phyloP scores from a whole-genome alignment of 1,284 basidiomycete species.

The Polyporus tsugae region DNA sequence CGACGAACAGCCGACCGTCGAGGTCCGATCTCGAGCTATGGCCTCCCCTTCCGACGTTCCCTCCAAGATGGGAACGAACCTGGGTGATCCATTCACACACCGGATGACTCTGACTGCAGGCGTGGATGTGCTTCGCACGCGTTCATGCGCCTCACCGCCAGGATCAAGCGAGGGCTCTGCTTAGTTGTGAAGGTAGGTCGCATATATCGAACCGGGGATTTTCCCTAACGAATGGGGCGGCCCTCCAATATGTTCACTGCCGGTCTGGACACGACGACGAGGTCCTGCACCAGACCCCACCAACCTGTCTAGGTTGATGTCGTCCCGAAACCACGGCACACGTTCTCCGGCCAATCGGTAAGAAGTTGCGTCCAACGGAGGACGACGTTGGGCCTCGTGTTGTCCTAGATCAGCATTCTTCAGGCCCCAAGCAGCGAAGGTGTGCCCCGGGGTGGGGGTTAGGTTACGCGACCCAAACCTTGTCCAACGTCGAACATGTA shows the following conservation, averaged over 20 bases:
- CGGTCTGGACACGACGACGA: neutral
- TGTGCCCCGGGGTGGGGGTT: neutral
- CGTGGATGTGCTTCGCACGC: constrained; percentile 1
- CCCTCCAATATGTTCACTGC: neutral
- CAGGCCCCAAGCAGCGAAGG: neutral
- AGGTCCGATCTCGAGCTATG: constrained; percentile 3
- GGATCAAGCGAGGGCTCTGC: neutral
- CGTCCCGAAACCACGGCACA: neutral
- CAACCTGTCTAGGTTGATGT: neutral
- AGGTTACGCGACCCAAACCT: neutral
- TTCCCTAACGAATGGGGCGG: neutral
- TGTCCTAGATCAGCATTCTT: neutral
- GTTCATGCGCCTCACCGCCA: neutral
- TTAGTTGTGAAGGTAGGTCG: neutral
- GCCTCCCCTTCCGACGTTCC: neutral
- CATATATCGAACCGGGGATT: neutral
- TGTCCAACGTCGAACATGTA: neutral
- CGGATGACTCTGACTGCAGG: neutral
- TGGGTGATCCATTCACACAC: neutral
- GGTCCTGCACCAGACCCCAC: neutral
- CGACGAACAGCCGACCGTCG: neutral
- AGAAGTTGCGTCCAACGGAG: neutral
- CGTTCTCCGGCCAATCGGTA: neutral
- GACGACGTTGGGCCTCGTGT: neutral
- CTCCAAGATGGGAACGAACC: neutral